Evolutionary conservation across 2,329 filamentous ascomycete species (phyloP), one percentile per base, ranked within the genome.

Genomic region (Pseudocercospora fuligena): DNA sequence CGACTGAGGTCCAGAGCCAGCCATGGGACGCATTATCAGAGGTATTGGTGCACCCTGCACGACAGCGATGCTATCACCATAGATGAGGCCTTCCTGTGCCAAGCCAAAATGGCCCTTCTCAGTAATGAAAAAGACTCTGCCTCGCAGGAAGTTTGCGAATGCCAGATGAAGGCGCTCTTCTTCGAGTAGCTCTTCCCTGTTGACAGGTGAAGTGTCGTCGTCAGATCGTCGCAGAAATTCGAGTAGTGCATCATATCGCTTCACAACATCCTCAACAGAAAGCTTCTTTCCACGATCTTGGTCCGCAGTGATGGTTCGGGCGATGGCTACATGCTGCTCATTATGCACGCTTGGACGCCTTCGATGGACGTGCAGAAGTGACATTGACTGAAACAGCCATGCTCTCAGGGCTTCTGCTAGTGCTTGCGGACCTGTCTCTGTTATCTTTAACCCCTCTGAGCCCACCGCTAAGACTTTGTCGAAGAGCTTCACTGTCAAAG

Each of bases 121-220:
- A 0, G 67, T 68, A 12, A 69, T 27, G 60, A 67, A 71, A 63
- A 69, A 68, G 11, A 71, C 69, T 23, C 69, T 61, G 5, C 69
- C 67, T 8, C 69, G 67, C 27, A 69, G 60, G 51, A 71, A 68
- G 49, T 64, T 68, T 14, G 66, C 61, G 21, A 66, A 58, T 1
- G 65, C 61, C 43, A 61, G 47, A 23, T 62, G 67, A n/a, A 65
- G 27, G 12, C 63, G 60, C 12, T 65, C 62, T 19, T 61, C 25
- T 27, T 68, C 57, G 25, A 66, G 56, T 27, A 56, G 27, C 21
- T 63, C 57, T 12, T 62, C 49, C 19, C 33, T 31, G 12, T 25
- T 40, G 23, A 27, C 25, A 3, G 29, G 36, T 12, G 54, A 60
- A 21, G 27, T 46, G n/a, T 36, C 29, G 14, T 61, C 60, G 14